A percentile compares a stretch with the other conserved stretches of the same genome.
Evolutionary conservation across 139 green algal species (phyloP).

Genomic region (Closterium sp.): DNA sequence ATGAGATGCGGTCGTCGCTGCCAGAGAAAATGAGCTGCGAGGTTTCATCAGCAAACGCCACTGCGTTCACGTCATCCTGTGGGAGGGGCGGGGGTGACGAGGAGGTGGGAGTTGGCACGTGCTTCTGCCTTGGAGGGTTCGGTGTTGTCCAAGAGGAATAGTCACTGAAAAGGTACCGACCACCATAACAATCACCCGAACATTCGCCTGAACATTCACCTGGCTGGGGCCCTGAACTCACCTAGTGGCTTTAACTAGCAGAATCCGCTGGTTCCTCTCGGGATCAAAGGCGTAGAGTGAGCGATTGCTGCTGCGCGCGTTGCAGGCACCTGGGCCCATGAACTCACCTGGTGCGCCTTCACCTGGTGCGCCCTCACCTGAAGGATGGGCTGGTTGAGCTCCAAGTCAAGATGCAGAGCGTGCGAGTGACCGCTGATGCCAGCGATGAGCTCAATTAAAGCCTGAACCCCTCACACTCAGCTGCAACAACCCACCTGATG

Average conservation of each 20-base stretch:
- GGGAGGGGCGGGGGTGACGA: neutral
- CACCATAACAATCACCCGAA: no score
- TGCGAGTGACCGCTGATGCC: slow-evolving; percentile 71
- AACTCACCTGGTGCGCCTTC: neutral
- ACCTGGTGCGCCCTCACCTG: slow-evolving; percentile 26
- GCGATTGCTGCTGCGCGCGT: slow-evolving; percentile 71
- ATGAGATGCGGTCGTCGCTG: slow-evolving; percentile 70
- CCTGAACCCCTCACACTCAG: no score
- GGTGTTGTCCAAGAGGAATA: no score
- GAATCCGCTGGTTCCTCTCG: slow-evolving; percentile 42
- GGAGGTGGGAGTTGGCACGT: neutral
- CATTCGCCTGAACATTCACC: no score
- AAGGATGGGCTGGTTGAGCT: slow-evolving; percentile 36
- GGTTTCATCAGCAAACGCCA: slow-evolving; percentile 68
- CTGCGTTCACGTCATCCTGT: slow-evolving; percentile 90
- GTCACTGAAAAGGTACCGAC: no score
- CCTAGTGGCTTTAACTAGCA: slow-evolving; percentile 19
- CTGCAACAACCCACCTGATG: no score
- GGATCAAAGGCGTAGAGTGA: slow-evolving; percentile 80
- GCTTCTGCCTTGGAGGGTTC: no score
- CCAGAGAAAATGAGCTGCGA: slow-evolving; percentile 77
- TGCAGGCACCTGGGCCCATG: slow-evolving; percentile 51
- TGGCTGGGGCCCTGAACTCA: no score
- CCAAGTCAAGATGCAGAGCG: slow-evolving; percentile 80
- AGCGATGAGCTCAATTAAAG: slow-evolving; percentile 73